These are phyloP conservation scores for Melastoma candidum DNA, from an alignment of 441 rosid species.

Conservation along the genomic window DNA sequence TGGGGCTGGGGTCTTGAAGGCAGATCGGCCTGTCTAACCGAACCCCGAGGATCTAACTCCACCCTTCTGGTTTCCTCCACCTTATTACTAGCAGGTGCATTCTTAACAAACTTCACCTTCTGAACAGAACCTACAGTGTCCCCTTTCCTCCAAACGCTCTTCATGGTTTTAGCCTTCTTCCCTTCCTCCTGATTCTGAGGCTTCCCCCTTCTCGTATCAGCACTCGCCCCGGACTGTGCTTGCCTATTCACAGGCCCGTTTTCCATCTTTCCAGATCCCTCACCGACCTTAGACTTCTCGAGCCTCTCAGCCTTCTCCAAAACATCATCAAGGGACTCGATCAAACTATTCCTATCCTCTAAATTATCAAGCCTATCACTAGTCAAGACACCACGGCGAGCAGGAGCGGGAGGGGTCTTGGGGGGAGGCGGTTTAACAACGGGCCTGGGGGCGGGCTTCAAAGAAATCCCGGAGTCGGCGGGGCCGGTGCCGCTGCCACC, in stretches of 20 bases:
- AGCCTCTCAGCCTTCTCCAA: constrained; percentile 83
- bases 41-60: constrained; percentile 26
- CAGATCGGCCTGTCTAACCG: constrained; percentile 37
- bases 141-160: constrained; percentile 97
- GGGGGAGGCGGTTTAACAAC: constrained; percentile 26
- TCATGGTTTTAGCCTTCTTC: constrained; percentile 50
- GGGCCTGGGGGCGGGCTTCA: constrained; percentile 78
- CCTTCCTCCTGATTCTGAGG: constrained; percentile 21
- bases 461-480: constrained; percentile 37
- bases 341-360: constrained; percentile 60
- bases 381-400: constrained; percentile 25
- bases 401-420: constrained; percentile 23
- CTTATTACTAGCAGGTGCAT: constrained; percentile 33
- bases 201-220: constrained; percentile 23
- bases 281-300: constrained; percentile 35
- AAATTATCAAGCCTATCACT: constrained; percentile 18
- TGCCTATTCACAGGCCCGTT: constrained; percentile 24
- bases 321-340: constrained; percentile 80
- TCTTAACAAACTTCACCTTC: constrained; percentile 41
- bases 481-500: too few species aligned
- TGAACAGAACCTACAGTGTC: constrained; percentile 54
- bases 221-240: constrained; percentile 20
- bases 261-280: constrained; percentile 20
- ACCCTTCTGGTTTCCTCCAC: constrained; percentile 20
- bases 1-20: constrained; percentile 62